Evolutionary conservation across 2,329 filamentous ascomycete species (phyloP).

Genomic region (Teratosphaeria pseudoeucalypti): DNA sequence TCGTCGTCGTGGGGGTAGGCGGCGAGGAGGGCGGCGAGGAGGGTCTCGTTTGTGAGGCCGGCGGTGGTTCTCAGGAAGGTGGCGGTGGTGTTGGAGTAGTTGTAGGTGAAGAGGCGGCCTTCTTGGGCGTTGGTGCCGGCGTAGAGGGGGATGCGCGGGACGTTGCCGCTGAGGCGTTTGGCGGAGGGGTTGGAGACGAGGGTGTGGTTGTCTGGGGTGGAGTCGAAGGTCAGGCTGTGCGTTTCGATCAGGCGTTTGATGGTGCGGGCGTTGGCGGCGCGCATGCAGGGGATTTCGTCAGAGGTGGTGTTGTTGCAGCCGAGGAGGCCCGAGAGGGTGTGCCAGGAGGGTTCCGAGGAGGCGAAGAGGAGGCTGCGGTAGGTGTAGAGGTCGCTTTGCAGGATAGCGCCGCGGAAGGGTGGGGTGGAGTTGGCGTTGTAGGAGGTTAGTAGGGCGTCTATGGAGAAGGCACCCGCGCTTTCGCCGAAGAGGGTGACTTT

Average conservation of each 20-base stretch:
- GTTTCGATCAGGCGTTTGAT: constrained; percentile 25
- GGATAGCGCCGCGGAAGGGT: constrained; percentile 27
- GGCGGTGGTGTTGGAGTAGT: constrained; percentile 13
- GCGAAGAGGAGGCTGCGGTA: constrained; percentile 12
- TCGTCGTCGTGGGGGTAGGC: constrained; percentile 19
- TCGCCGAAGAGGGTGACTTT: constrained; percentile 30
- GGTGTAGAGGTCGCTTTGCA: constrained; percentile 22
- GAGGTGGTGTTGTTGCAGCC: constrained; percentile 18
- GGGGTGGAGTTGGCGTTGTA: constrained; percentile 15
- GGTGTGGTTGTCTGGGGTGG: constrained; percentile 25
- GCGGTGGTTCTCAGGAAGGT: constrained; percentile 11
- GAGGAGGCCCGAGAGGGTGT: constrained; percentile 15
- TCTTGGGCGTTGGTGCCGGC: constrained; percentile 27
- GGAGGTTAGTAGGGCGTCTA: constrained; percentile 25
- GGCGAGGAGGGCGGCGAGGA: constrained; percentile 15
- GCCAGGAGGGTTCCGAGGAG: constrained; percentile 15
- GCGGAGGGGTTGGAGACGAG: constrained; percentile 19
- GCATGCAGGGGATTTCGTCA: constrained; percentile 20
- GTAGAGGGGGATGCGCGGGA: constrained; percentile 26
- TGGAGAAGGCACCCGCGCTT: constrained; percentile 22
- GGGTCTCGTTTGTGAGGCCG: constrained; percentile 9
- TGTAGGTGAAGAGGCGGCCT: constrained; percentile 14
- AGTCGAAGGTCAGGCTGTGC: constrained; percentile 22
- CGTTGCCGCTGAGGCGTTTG: constrained; percentile 18
- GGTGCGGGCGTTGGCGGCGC: constrained; percentile 19